Base-by-base conservation (phyloP, 768 basidiomycete species). In the Lanmaoa rubissima region DNA sequence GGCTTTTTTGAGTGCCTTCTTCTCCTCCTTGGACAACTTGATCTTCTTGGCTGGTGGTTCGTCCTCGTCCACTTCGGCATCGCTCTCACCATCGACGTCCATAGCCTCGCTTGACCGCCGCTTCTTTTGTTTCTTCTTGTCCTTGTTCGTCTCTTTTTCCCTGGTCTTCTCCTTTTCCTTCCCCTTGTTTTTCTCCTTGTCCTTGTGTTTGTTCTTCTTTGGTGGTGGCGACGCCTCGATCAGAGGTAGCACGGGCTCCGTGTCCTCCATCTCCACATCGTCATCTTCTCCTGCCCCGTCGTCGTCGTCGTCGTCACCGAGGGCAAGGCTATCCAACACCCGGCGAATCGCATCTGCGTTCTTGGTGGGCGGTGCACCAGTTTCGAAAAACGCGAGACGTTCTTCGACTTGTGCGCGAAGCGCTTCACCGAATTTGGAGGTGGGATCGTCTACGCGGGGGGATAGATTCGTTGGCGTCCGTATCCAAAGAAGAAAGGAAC, bases 401-500 rank as follows among this genome's bases (percentile, higher is more conserved):
- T 98, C 96, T 71, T 98, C 96, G 14, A 99, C 97, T 74, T 99
- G 97, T 6, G 82, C 80, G 5, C 91, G 84, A 11, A 99, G 83
- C 4, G 94, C 97, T 69, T 98, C 94, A 60, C 97, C 97, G 63
- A 94, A 98, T 68, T 94, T 95, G 45, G 92, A 73, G 7, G 94
- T 92, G 0, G 96, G 96, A 51, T 81, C 83, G 40, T 92, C 90
- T 91, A 40, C 2, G 62, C n/a, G 38, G 26, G 34, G 26, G 10
- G 6, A 40, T 7, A 26, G 35, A 12, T 12, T 4, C 17, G n/a
- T 28, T 19, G 17, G 12, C 42, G 14, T 48, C 9, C 2, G 5
- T 43, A 28, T 6, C 3, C 26, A 24, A 21, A 12, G 5, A 56
- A n/a, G 13, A 3, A 9, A 10, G 14, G 31, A 31, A 9, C 21